phyloP scores from a whole-genome alignment of 495 filamentous ascomycete species.

The Choiromyces venosus region DNA sequence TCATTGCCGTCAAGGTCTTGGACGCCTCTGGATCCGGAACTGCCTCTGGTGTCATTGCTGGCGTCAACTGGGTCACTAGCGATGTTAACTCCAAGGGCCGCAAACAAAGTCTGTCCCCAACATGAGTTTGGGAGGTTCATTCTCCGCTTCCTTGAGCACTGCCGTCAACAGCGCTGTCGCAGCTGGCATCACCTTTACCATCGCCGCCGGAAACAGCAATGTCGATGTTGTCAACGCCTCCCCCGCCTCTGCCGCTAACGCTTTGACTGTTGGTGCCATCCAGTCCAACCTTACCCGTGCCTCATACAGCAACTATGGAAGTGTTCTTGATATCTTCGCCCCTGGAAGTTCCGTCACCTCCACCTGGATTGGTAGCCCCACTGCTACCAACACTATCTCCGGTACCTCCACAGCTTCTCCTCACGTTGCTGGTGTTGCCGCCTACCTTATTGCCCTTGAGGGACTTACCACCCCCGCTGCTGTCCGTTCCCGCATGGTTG shows the following conservation, averaged over 20 bases:
- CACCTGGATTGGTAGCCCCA: conserved; percentile 50
- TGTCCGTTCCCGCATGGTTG: conserved; percentile 44
- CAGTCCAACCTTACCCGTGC: conserved; percentile 47
- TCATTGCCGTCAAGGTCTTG: conserved; percentile 64
- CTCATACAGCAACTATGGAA: conserved; percentile 57
- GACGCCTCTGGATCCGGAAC: conserved; percentile 49
- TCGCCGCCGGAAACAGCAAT: conserved; percentile 53
- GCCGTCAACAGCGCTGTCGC: conserved; percentile 49
- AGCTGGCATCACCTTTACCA: conserved; percentile 50
- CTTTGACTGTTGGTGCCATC: conserved; percentile 55
- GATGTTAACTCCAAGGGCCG: conserved; percentile 46
- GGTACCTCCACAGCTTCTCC: conserved; percentile 61
- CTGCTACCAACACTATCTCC: conserved; percentile 52
- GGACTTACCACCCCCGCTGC: conserved; percentile 47
- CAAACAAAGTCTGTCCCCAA: conserved; percentile 47
- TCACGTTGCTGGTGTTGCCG: conserved; percentile 55
- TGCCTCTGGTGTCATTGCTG: conserved; percentile 52
- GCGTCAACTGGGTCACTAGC: conserved; percentile 52
- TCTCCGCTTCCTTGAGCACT: conserved; percentile 51
- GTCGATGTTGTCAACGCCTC: conserved; percentile 45
- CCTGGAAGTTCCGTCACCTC: conserved; percentile 53
- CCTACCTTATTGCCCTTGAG: conserved; percentile 54
- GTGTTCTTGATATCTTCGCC: conserved; percentile 56
- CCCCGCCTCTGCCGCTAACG: conserved; percentile 53
- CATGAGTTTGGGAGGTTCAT: conserved; percentile 54